Percentiles rank a stretch among this genome's conserved stretches.
phyloP scores from a whole-genome alignment of 331 rosid genomes.

The Phaseolus coccineus region DNA sequence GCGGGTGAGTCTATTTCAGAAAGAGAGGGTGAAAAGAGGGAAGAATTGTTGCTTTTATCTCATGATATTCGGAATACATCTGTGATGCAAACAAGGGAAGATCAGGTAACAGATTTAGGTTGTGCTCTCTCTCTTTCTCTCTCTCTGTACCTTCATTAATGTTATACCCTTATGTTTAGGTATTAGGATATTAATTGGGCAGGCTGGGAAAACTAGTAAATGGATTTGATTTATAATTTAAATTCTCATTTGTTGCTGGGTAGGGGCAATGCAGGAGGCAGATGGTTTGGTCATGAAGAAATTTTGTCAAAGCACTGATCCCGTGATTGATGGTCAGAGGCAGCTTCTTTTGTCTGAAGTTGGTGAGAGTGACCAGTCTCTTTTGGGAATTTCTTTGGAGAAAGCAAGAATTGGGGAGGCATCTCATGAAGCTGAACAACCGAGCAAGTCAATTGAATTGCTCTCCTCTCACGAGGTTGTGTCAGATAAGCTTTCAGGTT shows the following conservation, averaged over 20 bases:
- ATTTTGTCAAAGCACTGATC: slow-evolving; percentile 51
- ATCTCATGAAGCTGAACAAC: slow-evolving; percentile 51
- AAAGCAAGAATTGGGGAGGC: slow-evolving; percentile 46
- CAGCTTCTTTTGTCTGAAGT: slow-evolving; percentile 46
- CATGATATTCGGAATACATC: slow-evolving; percentile 49
- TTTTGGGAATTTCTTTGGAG: slow-evolving; percentile 43
- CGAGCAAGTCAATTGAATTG: slow-evolving; percentile 47
- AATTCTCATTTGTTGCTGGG: slow-evolving; percentile 85
- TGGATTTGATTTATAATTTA: slow-evolving; percentile 65
- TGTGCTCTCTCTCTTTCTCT: slow-evolving; percentile 72
- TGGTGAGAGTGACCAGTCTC: slow-evolving; percentile 50
- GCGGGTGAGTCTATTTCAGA: slow-evolving; percentile 38
- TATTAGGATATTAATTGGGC: slow-evolving; percentile 39
- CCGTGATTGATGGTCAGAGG: slow-evolving; percentile 53
- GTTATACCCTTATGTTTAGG: not conserved
- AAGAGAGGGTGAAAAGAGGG: slow-evolving; percentile 45
- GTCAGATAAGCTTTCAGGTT: slow-evolving; percentile 51
- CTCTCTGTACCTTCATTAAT: not conserved
- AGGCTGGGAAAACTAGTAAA: slow-evolving; percentile 43
- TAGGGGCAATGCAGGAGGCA: slow-evolving; percentile 96
- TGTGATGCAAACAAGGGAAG: slow-evolving; percentile 66
- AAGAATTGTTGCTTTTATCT: slow-evolving; percentile 38
- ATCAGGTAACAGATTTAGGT: slow-evolving; percentile 95
- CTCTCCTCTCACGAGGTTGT: slow-evolving; percentile 48
- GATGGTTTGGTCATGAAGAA: slow-evolving; percentile 61